Evolutionary conservation across 2,329 filamentous ascomycete genomes (phyloP).

Genomic region (Hypoxylon sp.): DNA sequence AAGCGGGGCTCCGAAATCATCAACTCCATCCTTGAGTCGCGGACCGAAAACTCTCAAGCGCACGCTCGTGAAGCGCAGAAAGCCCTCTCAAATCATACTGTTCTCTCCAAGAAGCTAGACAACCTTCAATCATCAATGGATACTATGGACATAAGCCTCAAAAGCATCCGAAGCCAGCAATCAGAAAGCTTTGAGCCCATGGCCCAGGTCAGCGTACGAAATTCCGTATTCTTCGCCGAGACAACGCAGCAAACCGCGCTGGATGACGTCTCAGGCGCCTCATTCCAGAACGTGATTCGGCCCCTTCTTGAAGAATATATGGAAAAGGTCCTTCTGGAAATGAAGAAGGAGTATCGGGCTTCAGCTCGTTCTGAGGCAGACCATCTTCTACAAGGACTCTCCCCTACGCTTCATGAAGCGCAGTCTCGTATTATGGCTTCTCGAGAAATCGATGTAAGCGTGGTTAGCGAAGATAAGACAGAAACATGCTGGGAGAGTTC

Average conservation of each 20-base stretch:
- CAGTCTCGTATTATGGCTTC: neutral
- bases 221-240: conserved; percentile 6
- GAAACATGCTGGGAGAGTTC: neutral
- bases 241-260: conserved; percentile 13
- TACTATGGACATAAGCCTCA: neutral
- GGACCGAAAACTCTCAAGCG: conserved; percentile 15
- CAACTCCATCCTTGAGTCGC: conserved; percentile 11
- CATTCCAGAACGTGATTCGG: conserved; percentile 9
- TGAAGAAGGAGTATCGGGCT: conserved; percentile 20
- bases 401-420: conserved; percentile 2
- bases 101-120: neutral
- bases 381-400: neutral
- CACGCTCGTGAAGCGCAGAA: conserved; percentile 8
- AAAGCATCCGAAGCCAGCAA: conserved; percentile 3
- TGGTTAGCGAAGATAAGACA: neutral
- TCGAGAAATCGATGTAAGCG: neutral
- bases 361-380: conserved; percentile 14
- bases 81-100: neutral
- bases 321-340: conserved; percentile 16
- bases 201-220: conserved; percentile 13
- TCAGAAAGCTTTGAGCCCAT: conserved; percentile 11
- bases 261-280: neutral
- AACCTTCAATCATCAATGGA: conserved; percentile 2
- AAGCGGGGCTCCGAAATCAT: conserved; percentile 5
- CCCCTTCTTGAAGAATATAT: conserved; percentile 28